These are phyloP conservation scores for Trifolium fragiferum DNA, from an alignment of 306 rosid species.

Conservation along the genomic window DNA sequence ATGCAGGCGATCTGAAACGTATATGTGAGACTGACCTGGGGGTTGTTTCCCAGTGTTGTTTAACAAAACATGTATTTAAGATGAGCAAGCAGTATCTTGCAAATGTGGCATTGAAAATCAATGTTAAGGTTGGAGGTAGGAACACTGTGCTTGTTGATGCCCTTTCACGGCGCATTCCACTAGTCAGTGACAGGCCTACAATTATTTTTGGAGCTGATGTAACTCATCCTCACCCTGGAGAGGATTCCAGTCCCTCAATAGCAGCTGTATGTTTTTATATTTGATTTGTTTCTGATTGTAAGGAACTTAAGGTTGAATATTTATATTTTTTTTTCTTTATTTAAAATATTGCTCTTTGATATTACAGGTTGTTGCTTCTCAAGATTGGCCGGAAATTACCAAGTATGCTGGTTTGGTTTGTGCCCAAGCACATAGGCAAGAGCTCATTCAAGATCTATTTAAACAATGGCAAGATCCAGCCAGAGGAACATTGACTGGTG, in stretches of 20 bases:
- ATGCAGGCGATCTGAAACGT: slow-evolving; percentile 85
- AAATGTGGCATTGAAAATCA: slow-evolving; percentile 87
- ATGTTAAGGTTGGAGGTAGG: slow-evolving; percentile 97
- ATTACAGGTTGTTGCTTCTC: slow-evolving; percentile 94
- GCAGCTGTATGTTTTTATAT: slow-evolving; percentile 75
- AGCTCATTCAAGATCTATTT: slow-evolving; percentile 89
- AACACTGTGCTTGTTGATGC: slow-evolving; percentile 98
- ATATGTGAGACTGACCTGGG: slow-evolving; percentile 99
- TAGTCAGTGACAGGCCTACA: slow-evolving; percentile 92
- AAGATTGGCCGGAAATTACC: slow-evolving; percentile 98
- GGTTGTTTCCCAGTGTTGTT: slow-evolving; percentile 90
- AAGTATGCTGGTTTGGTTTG: slow-evolving; percentile 96
- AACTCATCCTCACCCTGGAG: slow-evolving; percentile 99
- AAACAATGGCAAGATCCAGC: slow-evolving; percentile 96
- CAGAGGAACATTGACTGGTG: slow-evolving; percentile 82
- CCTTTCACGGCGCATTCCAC: slow-evolving; percentile 79
- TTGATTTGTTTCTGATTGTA: neutral
- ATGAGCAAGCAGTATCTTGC: slow-evolving; percentile 96
- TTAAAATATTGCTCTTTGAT: neutral
- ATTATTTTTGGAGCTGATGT: slow-evolving; percentile 99
- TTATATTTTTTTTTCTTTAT: neutral
- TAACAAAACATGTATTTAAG: slow-evolving; percentile 80
- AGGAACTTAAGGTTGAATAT: neutral
- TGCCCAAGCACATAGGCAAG: slow-evolving; percentile 97
- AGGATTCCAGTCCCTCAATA: slow-evolving; percentile 95